Evolutionary conservation across 2,329 filamentous ascomycete genomes (phyloP).

Genomic region (Delphinella strobiligena): DNA sequence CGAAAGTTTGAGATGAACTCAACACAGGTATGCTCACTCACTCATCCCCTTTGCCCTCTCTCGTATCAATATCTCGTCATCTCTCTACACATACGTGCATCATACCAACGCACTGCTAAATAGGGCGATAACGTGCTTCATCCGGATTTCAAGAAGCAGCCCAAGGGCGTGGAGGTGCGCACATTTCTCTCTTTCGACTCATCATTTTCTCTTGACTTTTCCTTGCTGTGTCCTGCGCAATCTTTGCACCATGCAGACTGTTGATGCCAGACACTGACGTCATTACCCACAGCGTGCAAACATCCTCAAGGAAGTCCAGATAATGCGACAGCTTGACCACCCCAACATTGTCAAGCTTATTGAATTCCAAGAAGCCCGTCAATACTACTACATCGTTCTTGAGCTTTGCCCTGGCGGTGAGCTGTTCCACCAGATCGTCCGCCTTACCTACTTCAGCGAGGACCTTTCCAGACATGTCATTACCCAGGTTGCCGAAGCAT

Average conservation of each 20-base stretch:
- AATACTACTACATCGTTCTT: conserved; percentile 96
- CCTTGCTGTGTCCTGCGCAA: conserved; percentile 1
- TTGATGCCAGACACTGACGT: conserved; percentile 27
- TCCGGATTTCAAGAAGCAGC: conserved; percentile 82
- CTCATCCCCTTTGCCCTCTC: conserved; percentile 21
- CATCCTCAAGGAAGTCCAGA: conserved; percentile 96
- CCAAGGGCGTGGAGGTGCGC: conserved; percentile 95
- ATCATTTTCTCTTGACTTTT: conserved; percentile 13
- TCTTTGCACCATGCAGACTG: neutral
- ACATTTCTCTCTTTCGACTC: conserved; percentile 22
- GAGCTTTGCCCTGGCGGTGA: conserved; percentile 93
- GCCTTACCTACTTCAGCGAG: conserved; percentile 96
- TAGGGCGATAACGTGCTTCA: conserved; percentile 90
- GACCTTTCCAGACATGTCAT: conserved; percentile 92
- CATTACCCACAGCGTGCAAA: conserved; percentile 64
- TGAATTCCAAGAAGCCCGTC: conserved; percentile 82
- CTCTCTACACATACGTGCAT: conserved; percentile 18
- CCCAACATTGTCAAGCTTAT: conserved; percentile 91
- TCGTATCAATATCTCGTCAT: conserved; percentile 12
- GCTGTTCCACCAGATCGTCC: conserved; percentile 95
- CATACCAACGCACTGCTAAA: conserved; percentile 36
- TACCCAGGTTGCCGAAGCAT: conserved; percentile 80
- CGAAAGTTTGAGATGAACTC: conserved; percentile 99
- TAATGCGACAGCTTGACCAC: conserved; percentile 94
- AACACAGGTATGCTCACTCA: conserved; percentile 68